Evolutionary conservation across 208 protist species (phyloP).

Genomic region (Jaenimonas drosophilae): DNA sequence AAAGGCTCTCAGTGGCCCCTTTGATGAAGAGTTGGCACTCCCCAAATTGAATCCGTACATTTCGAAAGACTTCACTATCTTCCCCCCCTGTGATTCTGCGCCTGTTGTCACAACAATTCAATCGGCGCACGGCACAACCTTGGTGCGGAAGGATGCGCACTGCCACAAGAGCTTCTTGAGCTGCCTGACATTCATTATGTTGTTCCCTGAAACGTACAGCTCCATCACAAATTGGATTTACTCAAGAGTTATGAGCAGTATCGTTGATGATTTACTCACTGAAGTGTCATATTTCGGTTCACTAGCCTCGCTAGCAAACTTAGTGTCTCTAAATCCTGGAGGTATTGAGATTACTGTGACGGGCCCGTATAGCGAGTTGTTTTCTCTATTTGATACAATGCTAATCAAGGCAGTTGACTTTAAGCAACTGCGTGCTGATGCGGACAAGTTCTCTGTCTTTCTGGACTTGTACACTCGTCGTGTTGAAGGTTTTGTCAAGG

Average conservation of each 20-base stretch:
- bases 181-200: constrained; percentile 21
- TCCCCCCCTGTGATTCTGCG: constrained; percentile 3
- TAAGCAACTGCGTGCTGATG: constrained; percentile 11
- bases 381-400: constrained; percentile 31
- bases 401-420: constrained; percentile 15
- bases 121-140: constrained; percentile 30
- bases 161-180: constrained; percentile 50
- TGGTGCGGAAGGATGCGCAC: constrained; percentile 25
- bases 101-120: neutral
- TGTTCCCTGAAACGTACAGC: constrained; percentile 41
- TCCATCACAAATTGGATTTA: constrained; percentile 42
- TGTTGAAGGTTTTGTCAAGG: constrained; percentile 14
- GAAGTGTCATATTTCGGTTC: constrained; percentile 58
- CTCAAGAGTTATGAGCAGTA: constrained; percentile 34
- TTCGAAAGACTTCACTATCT: constrained; percentile 56
- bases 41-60: constrained; percentile 57
- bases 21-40: constrained; percentile 14
- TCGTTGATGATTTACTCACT: constrained; percentile 28
- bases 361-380: constrained; percentile 45
- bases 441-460: constrained; percentile 37
- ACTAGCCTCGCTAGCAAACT: constrained; percentile 47
- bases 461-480: constrained; percentile 18
- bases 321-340: constrained; percentile 7
- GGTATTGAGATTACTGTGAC: constrained; percentile 30
- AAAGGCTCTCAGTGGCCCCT: constrained; percentile 11